Conservation (phyloP, 2,329 filamentous ascomycete species). For the Pyrenochaeta sp. region DNA sequence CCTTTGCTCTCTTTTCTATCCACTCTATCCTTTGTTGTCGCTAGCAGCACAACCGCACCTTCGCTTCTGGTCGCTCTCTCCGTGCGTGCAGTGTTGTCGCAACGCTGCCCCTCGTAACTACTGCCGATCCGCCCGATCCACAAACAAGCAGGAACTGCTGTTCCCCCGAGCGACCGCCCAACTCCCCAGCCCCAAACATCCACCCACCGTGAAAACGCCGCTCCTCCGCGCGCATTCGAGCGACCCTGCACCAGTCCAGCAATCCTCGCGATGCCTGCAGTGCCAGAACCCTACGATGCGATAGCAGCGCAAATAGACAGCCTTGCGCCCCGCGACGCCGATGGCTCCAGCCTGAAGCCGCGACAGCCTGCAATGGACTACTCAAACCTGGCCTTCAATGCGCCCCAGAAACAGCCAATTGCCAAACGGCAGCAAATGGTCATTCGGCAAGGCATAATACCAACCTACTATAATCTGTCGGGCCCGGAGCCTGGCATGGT, state of each 20-base stretch:
- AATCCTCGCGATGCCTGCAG: constrained; percentile 36
- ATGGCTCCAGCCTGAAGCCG: constrained; percentile 19
- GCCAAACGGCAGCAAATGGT: constrained; percentile 30
- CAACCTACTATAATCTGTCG: constrained; percentile 66
- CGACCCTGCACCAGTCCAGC: constrained; percentile 16
- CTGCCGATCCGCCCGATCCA: constrained; percentile 31
- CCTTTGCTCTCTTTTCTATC: constrained; percentile 1
- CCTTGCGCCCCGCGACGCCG: constrained; percentile 30
- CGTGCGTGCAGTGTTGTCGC: constrained; percentile 21
- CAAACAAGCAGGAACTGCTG: constrained; percentile 21
- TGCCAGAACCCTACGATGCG: constrained; percentile 29
- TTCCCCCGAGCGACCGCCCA: constrained; percentile 27
- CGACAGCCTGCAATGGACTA: constrained; percentile 28
- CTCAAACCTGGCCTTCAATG: constrained; percentile 18
- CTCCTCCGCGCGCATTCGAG: constrained; percentile 11
- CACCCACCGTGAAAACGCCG: constrained; percentile 11
- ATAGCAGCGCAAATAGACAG: constrained; percentile 29
- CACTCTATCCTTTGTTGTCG: constrained; percentile 3
- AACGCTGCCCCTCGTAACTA: constrained; percentile 24
- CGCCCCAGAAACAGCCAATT: constrained; percentile 18
- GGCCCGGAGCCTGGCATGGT: constrained; percentile 66
- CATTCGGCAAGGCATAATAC: constrained; percentile 58
- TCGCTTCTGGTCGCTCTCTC: constrained; percentile 3
- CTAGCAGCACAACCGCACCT: constrained; percentile 7
- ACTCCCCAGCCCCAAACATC: constrained; percentile 13